phyloP scores from a whole-genome alignment of 352 stramenopile species.

The Phytopythium oedochilum region DNA sequence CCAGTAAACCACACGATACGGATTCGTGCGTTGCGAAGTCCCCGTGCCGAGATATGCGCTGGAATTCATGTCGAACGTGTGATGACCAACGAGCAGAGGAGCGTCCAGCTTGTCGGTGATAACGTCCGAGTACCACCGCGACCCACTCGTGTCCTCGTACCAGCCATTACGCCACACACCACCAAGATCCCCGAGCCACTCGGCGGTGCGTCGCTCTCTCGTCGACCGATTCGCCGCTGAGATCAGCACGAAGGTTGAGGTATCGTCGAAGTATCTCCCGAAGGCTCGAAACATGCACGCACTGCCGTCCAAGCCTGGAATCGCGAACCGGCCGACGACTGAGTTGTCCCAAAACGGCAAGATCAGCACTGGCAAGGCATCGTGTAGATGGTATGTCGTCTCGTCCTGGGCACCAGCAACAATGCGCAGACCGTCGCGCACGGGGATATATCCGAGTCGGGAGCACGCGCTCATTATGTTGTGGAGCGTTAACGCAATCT shows the following conservation, averaged over 20 bases:
- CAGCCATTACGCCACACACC: conserved; percentile 18
- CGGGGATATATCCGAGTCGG: conserved; percentile 3
- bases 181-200: conserved; percentile 10
- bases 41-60: no score
- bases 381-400: not conserved
- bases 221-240: not conserved
- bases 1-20: no score
- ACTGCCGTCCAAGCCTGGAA: conserved; percentile 25
- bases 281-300: conserved; percentile 5
- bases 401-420: not conserved
- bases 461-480: not conserved
- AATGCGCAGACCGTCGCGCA: not conserved
- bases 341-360: conserved; percentile 38
- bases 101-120: not conserved
- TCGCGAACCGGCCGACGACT: conserved; percentile 10
- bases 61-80: not conserved
- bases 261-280: not conserved
- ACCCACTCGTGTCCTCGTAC: conserved; percentile 17
- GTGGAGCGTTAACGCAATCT: not conserved
- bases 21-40: no score
- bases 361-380: conserved; percentile 14
- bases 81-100: not conserved
- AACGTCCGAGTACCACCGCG: conserved; percentile 17
- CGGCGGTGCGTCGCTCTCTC: conserved; percentile 1
- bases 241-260: not conserved